These are phyloP conservation scores for Sporothrix mexicana DNA, from an alignment of 2,329 filamentous ascomycete species.

Conservation along the genomic window DNA sequence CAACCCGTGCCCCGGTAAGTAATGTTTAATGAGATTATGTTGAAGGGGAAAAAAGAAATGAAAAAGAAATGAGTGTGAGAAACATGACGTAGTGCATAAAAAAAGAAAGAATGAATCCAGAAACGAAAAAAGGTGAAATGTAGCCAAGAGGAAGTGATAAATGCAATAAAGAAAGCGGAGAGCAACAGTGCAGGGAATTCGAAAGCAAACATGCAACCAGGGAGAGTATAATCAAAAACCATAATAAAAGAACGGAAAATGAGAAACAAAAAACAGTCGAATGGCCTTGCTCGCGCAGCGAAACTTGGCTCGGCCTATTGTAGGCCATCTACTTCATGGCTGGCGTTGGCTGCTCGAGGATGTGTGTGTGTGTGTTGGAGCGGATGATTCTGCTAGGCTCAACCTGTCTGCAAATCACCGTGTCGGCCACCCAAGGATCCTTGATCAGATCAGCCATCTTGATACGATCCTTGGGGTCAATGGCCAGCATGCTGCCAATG, in stretches of 20 bases:
- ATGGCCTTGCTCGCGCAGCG: not conserved
- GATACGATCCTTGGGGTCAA: conserved; percentile 82
- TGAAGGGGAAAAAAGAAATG: not conserved
- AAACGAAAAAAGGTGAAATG: not conserved
- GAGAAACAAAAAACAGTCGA: conserved; percentile 11
- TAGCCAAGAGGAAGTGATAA: not conserved
- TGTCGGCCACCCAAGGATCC: conserved; percentile 88
- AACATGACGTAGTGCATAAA: not conserved
- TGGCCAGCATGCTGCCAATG: conserved; percentile 88
- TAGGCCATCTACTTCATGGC: conserved; percentile 36
- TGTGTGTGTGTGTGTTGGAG: conserved; percentile 80
- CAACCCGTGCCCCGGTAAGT: conserved; percentile 12
- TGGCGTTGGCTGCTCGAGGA: conserved; percentile 73
- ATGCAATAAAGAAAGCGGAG: not conserved
- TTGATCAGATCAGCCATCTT: conserved; percentile 84
- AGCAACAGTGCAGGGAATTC: not conserved
- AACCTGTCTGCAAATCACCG: conserved; percentile 81
- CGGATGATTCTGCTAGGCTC: conserved; percentile 71
- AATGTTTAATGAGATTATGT: conserved; percentile 19
- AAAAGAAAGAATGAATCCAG: conserved; percentile 4
- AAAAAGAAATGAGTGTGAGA: not conserved
- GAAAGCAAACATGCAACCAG: not conserved
- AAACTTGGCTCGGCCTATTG: not conserved
- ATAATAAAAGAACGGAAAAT: not conserved
- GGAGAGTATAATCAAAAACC: not conserved